Evolutionary conservation across 192 early-diverging fungal species (phyloP).

Genomic region (Backusella psychrophila): DNA sequence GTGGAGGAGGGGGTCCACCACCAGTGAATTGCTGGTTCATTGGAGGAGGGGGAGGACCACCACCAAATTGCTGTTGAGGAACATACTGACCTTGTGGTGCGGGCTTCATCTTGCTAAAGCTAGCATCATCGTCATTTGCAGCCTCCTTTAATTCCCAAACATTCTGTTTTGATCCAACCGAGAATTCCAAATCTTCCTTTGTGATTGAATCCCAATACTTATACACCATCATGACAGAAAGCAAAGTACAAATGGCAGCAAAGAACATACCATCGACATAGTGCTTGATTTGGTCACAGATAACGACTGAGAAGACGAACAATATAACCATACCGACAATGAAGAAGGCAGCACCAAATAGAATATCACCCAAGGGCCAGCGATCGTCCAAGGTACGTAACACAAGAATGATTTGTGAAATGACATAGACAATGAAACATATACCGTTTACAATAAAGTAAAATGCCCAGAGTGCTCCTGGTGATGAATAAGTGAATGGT

Average conservation of each 20-base stretch:
- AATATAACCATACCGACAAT: constrained; percentile 68
- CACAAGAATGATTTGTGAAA: constrained; percentile 83
- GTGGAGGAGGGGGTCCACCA: neutral
- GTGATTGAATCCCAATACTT: constrained; percentile 95
- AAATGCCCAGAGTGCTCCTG: constrained; percentile 66
- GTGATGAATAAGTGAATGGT: constrained; percentile 50
- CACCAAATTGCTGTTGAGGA: constrained; percentile 10
- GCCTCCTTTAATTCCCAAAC: constrained; percentile 83
- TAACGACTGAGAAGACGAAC: constrained; percentile 63
- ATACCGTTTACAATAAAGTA: constrained; percentile 74
- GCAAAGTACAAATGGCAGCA: constrained; percentile 71
- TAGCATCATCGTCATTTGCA: constrained; percentile 20
- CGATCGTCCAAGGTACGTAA: constrained; percentile 82
- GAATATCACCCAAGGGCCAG: constrained; percentile 84
- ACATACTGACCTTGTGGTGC: neutral
- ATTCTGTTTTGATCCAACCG: constrained; percentile 78
- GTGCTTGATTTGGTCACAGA: constrained; percentile 80
- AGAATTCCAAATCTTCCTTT: constrained; percentile 90
- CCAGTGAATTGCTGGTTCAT: neutral
- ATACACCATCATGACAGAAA: constrained; percentile 94
- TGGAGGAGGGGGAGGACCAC: constrained; percentile 7
- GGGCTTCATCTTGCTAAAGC: neutral
- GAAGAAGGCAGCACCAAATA: constrained; percentile 79
- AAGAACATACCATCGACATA: constrained; percentile 94
- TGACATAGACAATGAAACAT: constrained; percentile 71